Percentiles rank a stretch among this genome's conserved stretches.
These are phyloP conservation scores for Gossypium stocksii DNA, from an alignment of 345 rosid species.

Conservation along the genomic window DNA sequence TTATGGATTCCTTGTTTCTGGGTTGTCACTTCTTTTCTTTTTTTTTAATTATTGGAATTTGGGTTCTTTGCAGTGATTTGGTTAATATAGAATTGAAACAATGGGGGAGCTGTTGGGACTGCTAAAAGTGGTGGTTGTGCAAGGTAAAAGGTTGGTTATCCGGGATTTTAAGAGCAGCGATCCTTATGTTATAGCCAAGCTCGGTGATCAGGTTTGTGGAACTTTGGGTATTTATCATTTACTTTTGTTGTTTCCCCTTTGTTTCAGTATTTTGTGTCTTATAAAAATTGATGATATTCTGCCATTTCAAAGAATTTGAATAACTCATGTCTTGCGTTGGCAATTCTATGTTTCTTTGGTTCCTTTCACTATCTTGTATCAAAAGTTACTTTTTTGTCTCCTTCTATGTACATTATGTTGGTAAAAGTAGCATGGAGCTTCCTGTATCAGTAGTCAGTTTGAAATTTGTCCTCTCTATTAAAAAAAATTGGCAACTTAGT, in stretches of 20 bases:
- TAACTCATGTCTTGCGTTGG: not conserved
- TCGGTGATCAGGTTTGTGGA: slow-evolving; percentile 63
- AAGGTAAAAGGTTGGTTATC: slow-evolving; percentile 72
- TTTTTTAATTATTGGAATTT: not conserved
- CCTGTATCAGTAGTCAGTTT: too few relatives aligned
- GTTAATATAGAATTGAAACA: not conserved
- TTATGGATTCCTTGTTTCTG: not conserved
- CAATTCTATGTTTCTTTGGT: not conserved
- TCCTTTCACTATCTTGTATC: not conserved
- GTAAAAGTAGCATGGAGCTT: too few relatives aligned
- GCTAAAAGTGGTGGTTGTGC: slow-evolving; percentile 71
- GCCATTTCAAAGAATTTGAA: not conserved
- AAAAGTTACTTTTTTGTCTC: not conserved
- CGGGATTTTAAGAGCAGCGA: slow-evolving; percentile 96
- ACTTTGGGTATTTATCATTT: not conserved
- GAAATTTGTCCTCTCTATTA: too few relatives aligned
- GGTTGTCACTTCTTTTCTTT: not conserved
- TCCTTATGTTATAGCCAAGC: slow-evolving; percentile 88
- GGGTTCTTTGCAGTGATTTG: not conserved
- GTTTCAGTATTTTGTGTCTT: not conserved
- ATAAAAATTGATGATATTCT: not conserved
- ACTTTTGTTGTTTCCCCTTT: not conserved
- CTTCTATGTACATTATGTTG: not conserved
- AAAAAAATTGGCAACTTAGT: too few relatives aligned
- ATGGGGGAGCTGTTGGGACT: slow-evolving; percentile 71